Base-by-base conservation (phyloP, 495 filamentous ascomycete species). In the Friedmanniomyces endolithicus region DNA sequence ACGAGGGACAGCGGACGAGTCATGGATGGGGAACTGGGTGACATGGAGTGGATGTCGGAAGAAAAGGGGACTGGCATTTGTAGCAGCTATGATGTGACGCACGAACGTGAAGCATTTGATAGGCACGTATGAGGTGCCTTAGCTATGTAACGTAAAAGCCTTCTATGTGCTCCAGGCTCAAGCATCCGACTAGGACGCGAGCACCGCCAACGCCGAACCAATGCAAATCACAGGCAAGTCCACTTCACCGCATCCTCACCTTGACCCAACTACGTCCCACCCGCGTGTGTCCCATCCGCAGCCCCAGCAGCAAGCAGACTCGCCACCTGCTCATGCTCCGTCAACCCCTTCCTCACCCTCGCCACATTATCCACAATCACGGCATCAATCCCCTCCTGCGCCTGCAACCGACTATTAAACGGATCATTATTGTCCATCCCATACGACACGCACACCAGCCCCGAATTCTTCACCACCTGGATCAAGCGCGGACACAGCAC, bases 401-500 rank as follows among this genome's bases (percentile, higher is more conserved):
- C 89, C 83, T 98, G 92, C 56, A 83, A 72, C 73, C 90, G 82
- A 16, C 94, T 89, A 56, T 92, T 83, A 39, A 74, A 72, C 17
- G 85, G 78, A 25, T 95, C 82, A 59, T 99, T 97, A 64, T 99
- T 99, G 63, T 86, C 68, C 31, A 71, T 69, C 33, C 92, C 92
- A 63, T 99, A 99, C 37, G 86, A 92, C n/a, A 96, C 88, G 64
- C 94, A 97, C 4, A 97, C 88, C 46, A 99, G 70, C 14, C 92
- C 92, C 22, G 79, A 86, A 70, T 94, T 87, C 71, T 96, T 97
- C 16, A 99, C 88, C n/a, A 95, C 89, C 60, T 81, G 85, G 12
- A 99, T 88, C 49, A 99, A 70, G n/a, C 94, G 74, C 16, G 94
- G 94, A 65, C 85, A 87, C 40, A 85, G 78, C 24, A 95, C 85